Base-by-base conservation (phyloP, 768 basidiomycete species). In the Serendipita sp. region DNA sequence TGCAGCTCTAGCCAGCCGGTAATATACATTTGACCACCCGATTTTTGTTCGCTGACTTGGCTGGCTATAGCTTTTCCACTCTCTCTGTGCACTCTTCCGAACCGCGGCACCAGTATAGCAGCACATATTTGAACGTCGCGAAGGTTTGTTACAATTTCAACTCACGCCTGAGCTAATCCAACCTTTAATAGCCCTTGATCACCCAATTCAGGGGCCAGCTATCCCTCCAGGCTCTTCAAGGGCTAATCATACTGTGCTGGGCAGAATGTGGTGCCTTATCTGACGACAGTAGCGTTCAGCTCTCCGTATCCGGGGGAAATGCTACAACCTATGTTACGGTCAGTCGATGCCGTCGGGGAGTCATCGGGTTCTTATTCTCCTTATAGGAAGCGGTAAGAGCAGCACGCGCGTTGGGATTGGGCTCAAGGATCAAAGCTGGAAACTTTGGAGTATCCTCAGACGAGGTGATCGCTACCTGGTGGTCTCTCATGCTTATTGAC, bases 381-480 rank as follows among this genome's bases (percentile, higher is more conserved):
- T 28, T 58, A 9, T 28, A 58, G 53, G 53, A 58, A 31, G 53
- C 53, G 17, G 53, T 58, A 22, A n/a, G 30, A 31, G 20, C 30
- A 13, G 53, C 53, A n/a, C 4, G 20, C 13, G 31, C 53, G 24
- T 31, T 58, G 53, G 33, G 53, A 26, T 31, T 58, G 24, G 53
- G 53, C 53, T 58, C 17, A 4, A 58, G 26, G 11, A 34, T 4
- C 26, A 34, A 28, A 26, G 31, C 30, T 34, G 33, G 31, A 11
- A 58, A 11, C 17, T 58, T 58, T 34, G 53, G 53, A 58, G 53
- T 58, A n/a, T 24, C 53, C 17, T 11, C 17, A 33, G 26, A 58
- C 11, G 53, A 58, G n/a, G 53, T 58, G 13, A 34, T 58, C 30
- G 53, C 53, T 13, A 58, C 53, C 24, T 58, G 53, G 53, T 58